Base-by-base conservation (phyloP, 768 basidiomycete species). In the Omphalotus guepiniiformis region DNA sequence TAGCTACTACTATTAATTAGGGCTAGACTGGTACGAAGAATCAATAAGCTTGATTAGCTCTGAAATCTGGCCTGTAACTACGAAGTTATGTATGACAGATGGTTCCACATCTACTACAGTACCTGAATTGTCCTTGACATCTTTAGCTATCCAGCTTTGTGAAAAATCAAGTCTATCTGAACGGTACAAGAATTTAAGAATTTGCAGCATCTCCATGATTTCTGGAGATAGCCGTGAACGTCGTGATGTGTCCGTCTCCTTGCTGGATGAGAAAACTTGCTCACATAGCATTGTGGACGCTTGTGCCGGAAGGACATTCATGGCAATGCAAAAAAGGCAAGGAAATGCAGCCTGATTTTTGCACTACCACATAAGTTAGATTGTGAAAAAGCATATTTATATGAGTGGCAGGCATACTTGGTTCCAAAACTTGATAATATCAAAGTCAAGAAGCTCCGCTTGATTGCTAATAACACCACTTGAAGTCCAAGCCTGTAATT, bases 281-380 rank as follows among this genome's bases (percentile, higher is more conserved):
- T 69, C 64, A 26, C 56, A 65, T 4, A 60, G 62, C 15, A 69
- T 63, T 1, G 61, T 48, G 9, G 64, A 63, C 1, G 59, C 58
- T 41, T 66, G 63, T 3, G 56, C 56, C 4, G 60, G 63, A 4
- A 66, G 51, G 8, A 62, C 48, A 44, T 65, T 58, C 22, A 62
- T 47, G 1, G 62, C 55, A 23, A 63, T 49, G 6, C 15, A 16
- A 30, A 53, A 64, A 1, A 66, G 40, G 1, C 49, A 45, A 1
- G 62, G 62, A 47, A 45, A 61, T 12, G 29, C 22, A n/a, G 15
- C 16, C 26, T 47, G 30, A 41, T 41, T 22, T 25, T 21, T n/a
- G n/a, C n/a, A n/a, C n/a, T n/a, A n/a, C n/a, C n/a, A n/a, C n/a
- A 41, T 6, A 11, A 5, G n/a, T n/a, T 22, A 9, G 16, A 22